Percentiles rank a stretch among this genome's conserved stretches.
These are phyloP conservation scores for Saccharomyces hybrid DNA, from an alignment of 1,139 yeast species.

Conservation along the genomic window DNA sequence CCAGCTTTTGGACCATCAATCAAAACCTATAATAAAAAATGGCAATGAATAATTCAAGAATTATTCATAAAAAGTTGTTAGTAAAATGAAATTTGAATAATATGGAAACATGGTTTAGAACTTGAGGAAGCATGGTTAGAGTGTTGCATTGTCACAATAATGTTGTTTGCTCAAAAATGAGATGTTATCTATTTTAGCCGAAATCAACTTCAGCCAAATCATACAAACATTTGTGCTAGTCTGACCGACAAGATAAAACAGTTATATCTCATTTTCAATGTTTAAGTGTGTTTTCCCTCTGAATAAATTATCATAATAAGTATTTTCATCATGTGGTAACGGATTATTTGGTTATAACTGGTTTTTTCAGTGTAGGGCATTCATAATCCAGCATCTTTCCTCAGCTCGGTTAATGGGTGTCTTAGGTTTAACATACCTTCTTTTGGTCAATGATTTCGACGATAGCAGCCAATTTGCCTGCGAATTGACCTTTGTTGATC, in stretches of 20 bases:
- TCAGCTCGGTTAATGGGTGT: neutral
- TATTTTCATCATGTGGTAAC: neutral
- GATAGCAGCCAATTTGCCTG: too few species aligned
- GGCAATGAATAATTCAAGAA: neutral
- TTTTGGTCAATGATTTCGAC: too few species aligned
- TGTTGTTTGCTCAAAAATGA: neutral
- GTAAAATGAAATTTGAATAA: neutral
- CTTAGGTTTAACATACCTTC: too few species aligned
- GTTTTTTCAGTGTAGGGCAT: neutral
- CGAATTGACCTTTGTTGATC: too few species aligned
- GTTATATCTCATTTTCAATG: neutral
- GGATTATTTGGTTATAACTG: neutral
- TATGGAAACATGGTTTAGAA: neutral
- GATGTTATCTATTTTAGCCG: neutral
- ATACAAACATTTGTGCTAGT: neutral
- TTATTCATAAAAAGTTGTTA: neutral
- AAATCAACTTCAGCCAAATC: neutral
- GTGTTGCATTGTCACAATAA: neutral
- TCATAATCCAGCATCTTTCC: neutral
- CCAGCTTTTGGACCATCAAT: constrained; percentile 89
- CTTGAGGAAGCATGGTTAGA: neutral
- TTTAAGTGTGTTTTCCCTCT: neutral
- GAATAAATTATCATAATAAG: neutral
- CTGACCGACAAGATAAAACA: neutral
- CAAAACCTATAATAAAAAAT: constrained; percentile 48